phyloP scores from a whole-genome alignment of 768 basidiomycete species.

The Psilocybe subaeruginosa region DNA sequence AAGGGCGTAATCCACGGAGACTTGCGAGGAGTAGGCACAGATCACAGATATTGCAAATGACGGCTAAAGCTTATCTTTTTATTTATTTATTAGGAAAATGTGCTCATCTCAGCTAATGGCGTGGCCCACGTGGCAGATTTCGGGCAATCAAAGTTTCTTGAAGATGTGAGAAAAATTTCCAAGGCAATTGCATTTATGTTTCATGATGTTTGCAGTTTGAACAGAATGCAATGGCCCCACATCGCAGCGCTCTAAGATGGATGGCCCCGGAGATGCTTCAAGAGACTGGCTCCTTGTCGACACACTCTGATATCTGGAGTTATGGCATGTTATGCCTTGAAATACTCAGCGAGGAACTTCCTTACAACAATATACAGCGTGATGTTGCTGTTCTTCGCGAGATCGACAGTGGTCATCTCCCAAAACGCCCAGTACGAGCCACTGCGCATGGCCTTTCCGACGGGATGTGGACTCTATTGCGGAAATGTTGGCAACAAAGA shows the following conservation, averaged over 20 bases:
- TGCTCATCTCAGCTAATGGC: slow-evolving; percentile 43
- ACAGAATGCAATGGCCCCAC: slow-evolving; percentile 25
- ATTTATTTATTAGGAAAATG: slow-evolving; percentile 35
- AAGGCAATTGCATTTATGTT: background rate
- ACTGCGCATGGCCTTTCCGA: slow-evolving; percentile 34
- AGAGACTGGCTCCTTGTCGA: slow-evolving; percentile 29
- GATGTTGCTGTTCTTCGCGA: slow-evolving; percentile 37
- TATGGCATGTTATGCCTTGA: slow-evolving; percentile 52
- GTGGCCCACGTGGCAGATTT: slow-evolving; percentile 47
- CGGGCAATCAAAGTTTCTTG: slow-evolving; percentile 41
- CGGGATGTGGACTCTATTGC: slow-evolving; percentile 46
- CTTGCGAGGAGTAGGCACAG: slow-evolving; percentile 37
- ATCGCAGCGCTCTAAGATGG: slow-evolving; percentile 39
- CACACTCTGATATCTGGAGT: slow-evolving; percentile 50
- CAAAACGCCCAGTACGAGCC: slow-evolving; percentile 36
- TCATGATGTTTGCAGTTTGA: slow-evolving; percentile 9
- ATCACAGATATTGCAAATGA: background rate
- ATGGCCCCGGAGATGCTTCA: slow-evolving; percentile 42
- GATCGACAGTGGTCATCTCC: slow-evolving; percentile 37
- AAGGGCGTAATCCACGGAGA: slow-evolving; percentile 43
- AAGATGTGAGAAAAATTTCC: slow-evolving; percentile 31
- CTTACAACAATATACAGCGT: slow-evolving; percentile 34
- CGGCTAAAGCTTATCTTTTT: background rate
- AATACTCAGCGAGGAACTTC: slow-evolving; percentile 43
- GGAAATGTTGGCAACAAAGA: slow-evolving; percentile 43